Percentiles rank a stretch among this genome's conserved stretches.
Evolutionary conservation across 306 rosid species (phyloP).

Genomic region (Vicia villosa): DNA sequence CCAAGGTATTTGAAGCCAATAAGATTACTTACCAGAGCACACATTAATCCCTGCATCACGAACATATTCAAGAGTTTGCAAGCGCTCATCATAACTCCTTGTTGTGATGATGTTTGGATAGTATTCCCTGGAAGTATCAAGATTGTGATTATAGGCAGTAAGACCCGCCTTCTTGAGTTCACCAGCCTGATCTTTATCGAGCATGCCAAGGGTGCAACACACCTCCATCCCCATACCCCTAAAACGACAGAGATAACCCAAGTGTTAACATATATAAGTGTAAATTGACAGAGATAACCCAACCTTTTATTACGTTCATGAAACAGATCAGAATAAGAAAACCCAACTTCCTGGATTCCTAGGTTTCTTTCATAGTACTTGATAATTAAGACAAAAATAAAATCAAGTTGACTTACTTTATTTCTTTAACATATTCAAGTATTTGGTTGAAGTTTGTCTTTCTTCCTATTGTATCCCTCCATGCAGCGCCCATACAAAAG

Average conservation of each 20-base stretch:
- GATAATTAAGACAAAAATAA: slow-evolving; percentile 1
- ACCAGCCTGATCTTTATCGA: slow-evolving; percentile 87
- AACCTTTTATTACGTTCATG: slow-evolving; percentile 17
- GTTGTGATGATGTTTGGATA: slow-evolving; percentile 94
- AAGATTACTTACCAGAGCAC: slow-evolving; percentile 70
- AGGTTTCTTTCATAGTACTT: not conserved
- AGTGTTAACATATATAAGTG: slow-evolving; percentile 3
- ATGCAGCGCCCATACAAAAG: slow-evolving; percentile 99
- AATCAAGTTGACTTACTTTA: slow-evolving; percentile 57
- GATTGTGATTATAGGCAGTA: slow-evolving; percentile 96
- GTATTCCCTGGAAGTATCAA: slow-evolving; percentile 95
- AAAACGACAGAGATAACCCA: slow-evolving; percentile 28
- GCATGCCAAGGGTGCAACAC: slow-evolving; percentile 98
- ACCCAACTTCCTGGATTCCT: not conserved
- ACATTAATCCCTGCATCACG: slow-evolving; percentile 98
- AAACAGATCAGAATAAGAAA: slow-evolving; percentile 14
- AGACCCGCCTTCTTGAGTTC: slow-evolving; percentile 95
- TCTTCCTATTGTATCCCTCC: slow-evolving; percentile 95
- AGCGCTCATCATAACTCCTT: slow-evolving; percentile 90
- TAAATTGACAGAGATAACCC: not conserved
- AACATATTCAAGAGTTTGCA: slow-evolving; percentile 83
- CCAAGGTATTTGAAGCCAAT: slow-evolving; percentile 20
- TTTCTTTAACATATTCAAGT: slow-evolving; percentile 83
- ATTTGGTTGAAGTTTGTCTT: slow-evolving; percentile 91
- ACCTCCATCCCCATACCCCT: slow-evolving; percentile 99